phyloP scores from a whole-genome alignment of 345 rosid species.

The Corchorus olitorius region DNA sequence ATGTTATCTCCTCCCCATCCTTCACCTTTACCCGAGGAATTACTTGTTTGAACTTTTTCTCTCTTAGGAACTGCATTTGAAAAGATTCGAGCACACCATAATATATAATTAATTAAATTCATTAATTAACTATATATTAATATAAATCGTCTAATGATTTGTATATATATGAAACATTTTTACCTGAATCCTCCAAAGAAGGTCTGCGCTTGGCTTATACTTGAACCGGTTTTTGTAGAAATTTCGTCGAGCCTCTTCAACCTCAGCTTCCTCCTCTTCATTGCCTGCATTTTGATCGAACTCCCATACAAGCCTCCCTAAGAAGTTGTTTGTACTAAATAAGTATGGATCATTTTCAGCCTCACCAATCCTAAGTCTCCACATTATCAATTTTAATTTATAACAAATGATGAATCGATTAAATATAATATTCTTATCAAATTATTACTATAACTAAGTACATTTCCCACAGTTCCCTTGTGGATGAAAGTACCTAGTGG shows the following conservation, averaged over 20 bases:
- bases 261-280: neutral
- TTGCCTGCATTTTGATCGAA: neutral
- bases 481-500: no score
- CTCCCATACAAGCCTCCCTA: neutral
- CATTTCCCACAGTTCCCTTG: no score
- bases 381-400: neutral
- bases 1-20: constrained; percentile 18
- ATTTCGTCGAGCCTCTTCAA: neutral
- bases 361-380: neutral
- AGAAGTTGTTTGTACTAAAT: neutral
- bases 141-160: neutral
- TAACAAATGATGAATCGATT: no score
- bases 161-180: no score
- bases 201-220: neutral
- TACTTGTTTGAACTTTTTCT: neutral
- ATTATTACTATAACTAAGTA: no score
- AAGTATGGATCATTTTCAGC: neutral
- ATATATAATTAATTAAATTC: neutral
- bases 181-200: neutral
- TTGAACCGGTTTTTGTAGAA: neutral
- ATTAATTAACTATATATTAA: neutral
- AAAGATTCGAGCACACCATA: neutral
- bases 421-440: no score
- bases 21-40: constrained; percentile 17
- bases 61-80: neutral